phyloP scores from a whole-genome alignment of 1,139 yeast species.

The Nakaseomyces glabratus region DNA sequence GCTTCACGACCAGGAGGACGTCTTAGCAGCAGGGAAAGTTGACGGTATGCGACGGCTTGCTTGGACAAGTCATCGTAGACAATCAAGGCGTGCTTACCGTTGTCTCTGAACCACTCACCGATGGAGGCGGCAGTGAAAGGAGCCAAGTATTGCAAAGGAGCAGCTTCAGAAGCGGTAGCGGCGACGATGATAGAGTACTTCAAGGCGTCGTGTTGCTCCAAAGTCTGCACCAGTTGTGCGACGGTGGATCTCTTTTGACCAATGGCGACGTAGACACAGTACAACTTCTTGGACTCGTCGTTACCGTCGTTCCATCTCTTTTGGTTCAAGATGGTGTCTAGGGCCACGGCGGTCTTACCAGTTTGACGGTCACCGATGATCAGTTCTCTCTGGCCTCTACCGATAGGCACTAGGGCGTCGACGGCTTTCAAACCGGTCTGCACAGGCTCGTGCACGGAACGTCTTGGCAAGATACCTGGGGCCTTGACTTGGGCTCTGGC shows the following conservation, averaged over 20 bases:
- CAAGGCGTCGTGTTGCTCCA: slow-evolving; percentile 96
- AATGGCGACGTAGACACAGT: slow-evolving; percentile 99
- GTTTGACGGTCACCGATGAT: slow-evolving; percentile 99
- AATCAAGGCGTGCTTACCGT: slow-evolving; percentile 95
- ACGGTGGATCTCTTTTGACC: slow-evolving; percentile 99
- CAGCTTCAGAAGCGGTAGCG: slow-evolving; percentile 99
- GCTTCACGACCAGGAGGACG: slow-evolving; percentile 98
- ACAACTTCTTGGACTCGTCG: slow-evolving; percentile 95
- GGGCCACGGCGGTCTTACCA: slow-evolving; percentile 99
- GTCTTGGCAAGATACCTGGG: slow-evolving; percentile 99
- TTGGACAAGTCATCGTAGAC: slow-evolving; percentile 97
- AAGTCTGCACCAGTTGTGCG: slow-evolving; percentile 98
- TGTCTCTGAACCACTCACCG: slow-evolving; percentile 99
- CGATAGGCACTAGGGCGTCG: slow-evolving; percentile 98
- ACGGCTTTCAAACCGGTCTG: slow-evolving; percentile 99
- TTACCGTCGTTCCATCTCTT: slow-evolving; percentile 95
- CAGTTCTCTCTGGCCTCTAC: slow-evolving; percentile 99
- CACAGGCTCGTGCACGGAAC: slow-evolving; percentile 97
- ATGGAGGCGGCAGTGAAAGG: slow-evolving; percentile 99
- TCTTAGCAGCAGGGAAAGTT: slow-evolving; percentile 93
- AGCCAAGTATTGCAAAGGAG: slow-evolving; percentile 99
- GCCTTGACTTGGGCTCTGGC: slow-evolving; percentile 99
- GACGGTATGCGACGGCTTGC: slow-evolving; percentile 99
- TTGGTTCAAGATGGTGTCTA: slow-evolving; percentile 97
- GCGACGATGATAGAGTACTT: slow-evolving; percentile 97